These are phyloP conservation scores for Trichoderma atroviride DNA, from an alignment of 2,329 filamentous ascomycete species.

Conservation along the genomic window DNA sequence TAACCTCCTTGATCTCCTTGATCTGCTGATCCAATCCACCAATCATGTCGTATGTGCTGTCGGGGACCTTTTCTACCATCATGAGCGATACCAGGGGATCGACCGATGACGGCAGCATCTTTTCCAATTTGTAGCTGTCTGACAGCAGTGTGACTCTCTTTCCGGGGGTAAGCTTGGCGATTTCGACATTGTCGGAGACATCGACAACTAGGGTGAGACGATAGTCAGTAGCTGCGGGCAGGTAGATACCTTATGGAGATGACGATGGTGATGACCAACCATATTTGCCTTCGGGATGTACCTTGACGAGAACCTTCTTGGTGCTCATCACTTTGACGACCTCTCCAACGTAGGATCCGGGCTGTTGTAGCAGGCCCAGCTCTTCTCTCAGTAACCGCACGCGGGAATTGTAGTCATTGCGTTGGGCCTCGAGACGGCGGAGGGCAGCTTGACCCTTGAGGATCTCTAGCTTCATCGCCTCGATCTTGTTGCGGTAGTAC, in stretches of 20 bases:
- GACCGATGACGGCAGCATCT: conserved; percentile 96
- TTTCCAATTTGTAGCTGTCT: conserved; percentile 98
- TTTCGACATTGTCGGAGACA: conserved; percentile 90
- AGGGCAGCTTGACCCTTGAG: conserved; percentile 97
- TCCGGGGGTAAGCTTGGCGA: conserved; percentile 91
- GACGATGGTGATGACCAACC: conserved; percentile 58
- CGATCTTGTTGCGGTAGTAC: conserved; percentile 99
- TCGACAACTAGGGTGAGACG: conserved; percentile 74
- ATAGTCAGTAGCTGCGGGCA: background rate
- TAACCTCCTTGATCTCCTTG: conserved; percentile 99
- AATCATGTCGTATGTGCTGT: conserved; percentile 99
- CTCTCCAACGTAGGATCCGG: conserved; percentile 96
- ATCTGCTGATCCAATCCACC: conserved; percentile 98
- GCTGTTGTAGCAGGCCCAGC: conserved; percentile 92
- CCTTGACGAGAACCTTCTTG: conserved; percentile 98
- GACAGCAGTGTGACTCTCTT: conserved; percentile 97
- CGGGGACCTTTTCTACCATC: conserved; percentile 99
- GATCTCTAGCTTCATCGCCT: conserved; percentile 99
- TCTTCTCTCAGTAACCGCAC: conserved; percentile 94
- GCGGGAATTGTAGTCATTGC: conserved; percentile 98
- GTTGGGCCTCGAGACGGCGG: conserved; percentile 91
- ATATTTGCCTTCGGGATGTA: conserved; percentile 99
- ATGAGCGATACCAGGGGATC: conserved; percentile 98
- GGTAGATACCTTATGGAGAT: background rate
- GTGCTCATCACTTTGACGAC: conserved; percentile 99